Conservation (phyloP, 306 rosid species). For the Benincasa hispida region DNA sequence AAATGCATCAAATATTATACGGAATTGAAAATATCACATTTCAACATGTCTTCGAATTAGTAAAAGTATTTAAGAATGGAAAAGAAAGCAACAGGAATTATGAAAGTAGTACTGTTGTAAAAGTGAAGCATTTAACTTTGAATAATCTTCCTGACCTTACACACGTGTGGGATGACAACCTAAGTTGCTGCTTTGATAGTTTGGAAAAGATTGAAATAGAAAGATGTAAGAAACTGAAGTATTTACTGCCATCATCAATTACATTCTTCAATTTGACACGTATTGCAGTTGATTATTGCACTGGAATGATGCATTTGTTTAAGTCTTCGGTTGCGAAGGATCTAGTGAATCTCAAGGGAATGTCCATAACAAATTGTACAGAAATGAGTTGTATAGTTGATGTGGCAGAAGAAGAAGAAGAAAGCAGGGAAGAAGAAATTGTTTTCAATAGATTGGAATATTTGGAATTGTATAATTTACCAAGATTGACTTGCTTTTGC, state of each 20-base stretch:
- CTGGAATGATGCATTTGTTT: background rate
- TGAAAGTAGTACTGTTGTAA: no score
- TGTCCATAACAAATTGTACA: background rate
- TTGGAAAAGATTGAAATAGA: background rate
- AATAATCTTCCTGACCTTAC: background rate
- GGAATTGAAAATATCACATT: background rate
- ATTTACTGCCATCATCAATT: background rate
- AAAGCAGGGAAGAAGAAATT: background rate
- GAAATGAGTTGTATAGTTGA: background rate
- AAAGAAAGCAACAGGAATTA: background rate
- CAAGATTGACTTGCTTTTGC: background rate
- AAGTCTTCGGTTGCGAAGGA: background rate
- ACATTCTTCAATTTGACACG: background rate
- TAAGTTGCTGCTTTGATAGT: background rate
- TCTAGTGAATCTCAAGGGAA: background rate
- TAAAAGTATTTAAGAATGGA: background rate
- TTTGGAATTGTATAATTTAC: background rate
- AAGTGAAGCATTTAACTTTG: background rate
- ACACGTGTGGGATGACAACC: background rate
- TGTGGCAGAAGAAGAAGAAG: background rate
- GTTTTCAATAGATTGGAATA: background rate
- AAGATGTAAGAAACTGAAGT: background rate
- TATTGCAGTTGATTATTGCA: background rate
- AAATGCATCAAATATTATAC: background rate
- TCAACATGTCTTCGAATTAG: background rate